Conservation (phyloP, 805 yeast genomes). For the Lachancea meyersii region DNA sequence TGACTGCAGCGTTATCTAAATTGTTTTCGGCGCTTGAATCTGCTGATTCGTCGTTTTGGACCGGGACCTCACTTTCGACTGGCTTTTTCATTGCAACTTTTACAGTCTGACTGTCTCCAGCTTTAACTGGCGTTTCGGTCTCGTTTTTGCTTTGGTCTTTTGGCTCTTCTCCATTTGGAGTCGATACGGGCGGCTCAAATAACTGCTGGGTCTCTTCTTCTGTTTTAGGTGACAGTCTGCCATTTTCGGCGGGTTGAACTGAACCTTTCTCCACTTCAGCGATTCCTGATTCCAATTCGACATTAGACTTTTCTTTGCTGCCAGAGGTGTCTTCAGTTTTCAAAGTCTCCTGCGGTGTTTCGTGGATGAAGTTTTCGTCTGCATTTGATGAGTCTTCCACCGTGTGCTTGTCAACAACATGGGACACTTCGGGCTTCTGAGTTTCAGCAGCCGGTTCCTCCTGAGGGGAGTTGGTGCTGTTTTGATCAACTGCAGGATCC, state of each 20-base stretch:
- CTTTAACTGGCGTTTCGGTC: neutral
- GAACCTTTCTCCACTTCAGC: neutral
- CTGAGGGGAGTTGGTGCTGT: neutral
- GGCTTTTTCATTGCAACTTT: neutral
- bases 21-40: neutral
- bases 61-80: neutral
- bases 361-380: neutral
- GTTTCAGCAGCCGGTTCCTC: neutral
- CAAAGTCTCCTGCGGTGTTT: too few species aligned
- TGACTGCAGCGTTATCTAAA: neutral
- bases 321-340: too few species aligned
- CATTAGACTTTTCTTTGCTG: too few species aligned
- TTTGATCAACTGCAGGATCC: neutral
- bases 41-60: neutral
- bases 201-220: neutral
- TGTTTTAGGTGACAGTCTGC: neutral
- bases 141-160: neutral
- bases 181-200: neutral
- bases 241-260: neutral
- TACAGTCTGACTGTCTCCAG: neutral
- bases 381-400: neutral
- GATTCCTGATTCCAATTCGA: neutral
- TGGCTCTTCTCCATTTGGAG: neutral
- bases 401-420: neutral
- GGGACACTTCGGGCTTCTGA: neutral